Conservation (phyloP, 768 basidiomycete genomes). For the Boletus eberwhitei region DNA sequence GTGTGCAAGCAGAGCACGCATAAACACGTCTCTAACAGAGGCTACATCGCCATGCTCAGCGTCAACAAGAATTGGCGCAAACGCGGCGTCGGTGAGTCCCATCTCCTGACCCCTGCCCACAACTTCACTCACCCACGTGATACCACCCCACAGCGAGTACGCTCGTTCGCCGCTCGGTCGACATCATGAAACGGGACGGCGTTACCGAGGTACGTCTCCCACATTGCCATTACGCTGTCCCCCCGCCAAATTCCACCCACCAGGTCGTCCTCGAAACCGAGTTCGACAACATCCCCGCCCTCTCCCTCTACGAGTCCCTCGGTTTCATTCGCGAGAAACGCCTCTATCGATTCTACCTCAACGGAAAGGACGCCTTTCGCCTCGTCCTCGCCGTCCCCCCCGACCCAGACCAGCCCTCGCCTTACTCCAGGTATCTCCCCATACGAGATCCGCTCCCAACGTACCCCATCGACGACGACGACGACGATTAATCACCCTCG, state of each 20-base stretch:
- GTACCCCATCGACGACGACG: conserved; percentile 23
- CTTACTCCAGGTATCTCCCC: conserved; percentile 11
- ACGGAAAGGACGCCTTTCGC: conserved; percentile 93
- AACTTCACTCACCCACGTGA: neutral
- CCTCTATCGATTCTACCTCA: conserved; percentile 92
- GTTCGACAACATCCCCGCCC: conserved; percentile 84
- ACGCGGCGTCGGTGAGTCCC: conserved; percentile 81
- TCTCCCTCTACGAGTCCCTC: conserved; percentile 85
- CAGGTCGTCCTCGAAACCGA: conserved; percentile 96
- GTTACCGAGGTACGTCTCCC: conserved; percentile 74
- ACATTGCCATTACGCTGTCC: neutral
- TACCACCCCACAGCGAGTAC: conserved; percentile 60
- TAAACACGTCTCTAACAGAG: conserved; percentile 68
- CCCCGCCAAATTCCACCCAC: neutral
- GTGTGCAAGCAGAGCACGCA: conserved; percentile 97
- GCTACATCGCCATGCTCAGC: conserved; percentile 98
- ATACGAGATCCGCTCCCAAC: conserved; percentile 15
- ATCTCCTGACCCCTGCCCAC: neutral
- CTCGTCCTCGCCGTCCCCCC: conserved; percentile 63
- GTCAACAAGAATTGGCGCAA: conserved; percentile 82
- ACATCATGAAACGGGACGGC: conserved; percentile 76
- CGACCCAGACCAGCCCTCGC: conserved; percentile 23
- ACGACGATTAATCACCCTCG: conserved; percentile 11
- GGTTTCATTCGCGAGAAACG: conserved; percentile 97
- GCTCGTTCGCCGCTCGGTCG: conserved; percentile 79